Base-by-base conservation (phyloP, 2,329 filamentous ascomycete species). In the Lachnellula suecica region DNA sequence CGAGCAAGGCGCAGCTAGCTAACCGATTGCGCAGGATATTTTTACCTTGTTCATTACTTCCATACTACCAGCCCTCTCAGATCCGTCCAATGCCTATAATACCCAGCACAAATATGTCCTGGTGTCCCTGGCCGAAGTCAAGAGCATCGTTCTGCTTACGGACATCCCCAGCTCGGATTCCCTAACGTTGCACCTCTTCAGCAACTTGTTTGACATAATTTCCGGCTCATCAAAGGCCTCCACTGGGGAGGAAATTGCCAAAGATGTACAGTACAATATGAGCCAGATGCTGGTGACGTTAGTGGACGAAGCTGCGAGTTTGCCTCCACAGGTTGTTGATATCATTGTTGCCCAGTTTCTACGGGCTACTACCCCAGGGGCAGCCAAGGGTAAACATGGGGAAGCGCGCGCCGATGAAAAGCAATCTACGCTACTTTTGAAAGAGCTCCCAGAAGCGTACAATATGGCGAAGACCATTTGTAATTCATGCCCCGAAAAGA, bases 391-490 rank as follows among this genome's bases (percentile, higher is more conserved):
- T 46, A 64, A 75, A 43, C 72, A 76, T 57, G 71, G 75, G 50
- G 71, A 79, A 60, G 63, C 72, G 19, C 78, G 83, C 27, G 66
- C 84, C 9, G 89, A 92, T 64, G 83, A 84, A 38, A 91, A 84
- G 64, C 92, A 96, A 67, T 89, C 86, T 1, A 96, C 89, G 0
- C 78, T 96, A 17, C 76, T 90, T n/a, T 76, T 90, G 48, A 96
- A 95, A 66, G 88, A 94, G 57, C 88, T 95, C 51, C 93, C 94
- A 1, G 84, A 91, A 15, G 92, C 94, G 1, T 99, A 99, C 73
- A 88, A 94, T 66, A 96, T 97, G 88, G 93, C 94, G 20, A 96
- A 95, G 71, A 89, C 89, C 2, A 86, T 99, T 41, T 99, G 94
- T 74, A 94, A 91, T 64, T 82, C 82, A 17, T 95, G 87, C 61